Base-by-base conservation (phyloP, 129 eudicot species). In the Erigeron canadensis region DNA sequence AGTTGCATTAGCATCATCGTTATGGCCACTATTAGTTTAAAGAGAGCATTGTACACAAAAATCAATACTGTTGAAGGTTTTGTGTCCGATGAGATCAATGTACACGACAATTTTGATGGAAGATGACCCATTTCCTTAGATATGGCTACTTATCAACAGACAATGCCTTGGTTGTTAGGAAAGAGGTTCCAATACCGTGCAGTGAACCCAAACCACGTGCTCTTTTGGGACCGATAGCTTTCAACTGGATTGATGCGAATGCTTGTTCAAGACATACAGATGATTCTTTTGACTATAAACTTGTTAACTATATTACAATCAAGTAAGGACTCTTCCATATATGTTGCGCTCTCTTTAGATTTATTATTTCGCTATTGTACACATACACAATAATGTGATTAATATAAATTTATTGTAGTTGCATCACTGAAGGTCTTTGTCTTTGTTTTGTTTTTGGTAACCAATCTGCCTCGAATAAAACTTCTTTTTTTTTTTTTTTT, bases 51-150 rank as follows among this genome's bases (percentile, higher is more conserved):
- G 34, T 28, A 28, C 34, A 28, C 34, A 0, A 28, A 2, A 28
- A 34, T 50, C 1, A 48, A 63, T 40, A 10, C 64, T 74, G 8
- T 63, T 28, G 86, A 96, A 89, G 98, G 61, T 94, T 23, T 74
- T 94, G 70, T 78, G 86, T 11, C 77, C 90, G 2, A 18, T 94
- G 81, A 81, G 97, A 76, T 75, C 92, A 34, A 71, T 90, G 86
- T 94, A 94, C 58, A 85, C 91, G 13, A 39, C 86, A 69, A 79
- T 88, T 44, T 74, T 81, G n/a, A 43, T 94, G 77, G 98, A 94
- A 63, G 98, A 94, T 84, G 98, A 94, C 57, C 70, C 71, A 19
- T 85, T 94, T 94, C 77, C 96, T 94, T 21, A 87, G 97, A 39
- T 94, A 94, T 15, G 96, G 99, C 2, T 87, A 78, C 81, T 59